Percentiles rank a stretch among this genome's conserved stretches.
phyloP scores from a whole-genome alignment of 2,329 filamentous ascomycete genomes.

The Colletotrichum tamarilloi region DNA sequence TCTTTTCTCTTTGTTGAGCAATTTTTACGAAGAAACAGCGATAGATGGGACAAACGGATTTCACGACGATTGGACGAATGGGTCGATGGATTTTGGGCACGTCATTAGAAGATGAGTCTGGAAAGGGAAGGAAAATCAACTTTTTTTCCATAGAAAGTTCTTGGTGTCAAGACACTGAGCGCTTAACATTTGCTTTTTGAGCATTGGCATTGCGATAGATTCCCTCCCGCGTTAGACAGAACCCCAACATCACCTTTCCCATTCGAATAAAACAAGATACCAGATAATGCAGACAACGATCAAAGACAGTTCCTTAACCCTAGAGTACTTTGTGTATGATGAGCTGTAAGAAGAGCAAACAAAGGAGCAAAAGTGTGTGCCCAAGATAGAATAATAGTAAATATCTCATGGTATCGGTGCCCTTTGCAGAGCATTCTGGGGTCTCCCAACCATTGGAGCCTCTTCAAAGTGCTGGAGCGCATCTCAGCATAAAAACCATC shows the following conservation, averaged over 20 bases:
- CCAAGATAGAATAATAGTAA: not conserved
- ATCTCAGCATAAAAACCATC: not conserved
- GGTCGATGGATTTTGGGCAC: not conserved
- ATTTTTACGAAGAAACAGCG: conserved; percentile 2
- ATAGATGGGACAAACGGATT: conserved; percentile 4
- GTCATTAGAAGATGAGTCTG: not conserved
- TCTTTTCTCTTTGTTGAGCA: not conserved
- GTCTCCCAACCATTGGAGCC: not conserved
- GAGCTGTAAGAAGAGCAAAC: too few species aligned
- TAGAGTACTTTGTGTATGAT: not conserved
- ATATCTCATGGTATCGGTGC: conserved; percentile 21
- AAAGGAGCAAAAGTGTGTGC: not conserved
- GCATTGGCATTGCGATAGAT: conserved; percentile 33
- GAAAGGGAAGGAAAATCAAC: not conserved
- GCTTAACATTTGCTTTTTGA: not conserved
- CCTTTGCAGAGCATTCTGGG: not conserved
- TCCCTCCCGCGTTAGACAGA: not conserved
- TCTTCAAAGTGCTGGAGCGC: not conserved
- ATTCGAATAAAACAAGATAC: conserved; percentile 5
- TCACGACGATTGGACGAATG: conserved; percentile 6
- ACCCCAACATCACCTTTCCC: not conserved
- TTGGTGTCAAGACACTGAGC: not conserved
- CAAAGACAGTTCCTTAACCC: not conserved
- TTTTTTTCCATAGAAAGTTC: not conserved
- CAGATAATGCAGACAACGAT: not conserved